These are phyloP conservation scores for Solanum virginianum DNA, from an alignment of 257 asterid genomes.

Conservation along the genomic window DNA sequence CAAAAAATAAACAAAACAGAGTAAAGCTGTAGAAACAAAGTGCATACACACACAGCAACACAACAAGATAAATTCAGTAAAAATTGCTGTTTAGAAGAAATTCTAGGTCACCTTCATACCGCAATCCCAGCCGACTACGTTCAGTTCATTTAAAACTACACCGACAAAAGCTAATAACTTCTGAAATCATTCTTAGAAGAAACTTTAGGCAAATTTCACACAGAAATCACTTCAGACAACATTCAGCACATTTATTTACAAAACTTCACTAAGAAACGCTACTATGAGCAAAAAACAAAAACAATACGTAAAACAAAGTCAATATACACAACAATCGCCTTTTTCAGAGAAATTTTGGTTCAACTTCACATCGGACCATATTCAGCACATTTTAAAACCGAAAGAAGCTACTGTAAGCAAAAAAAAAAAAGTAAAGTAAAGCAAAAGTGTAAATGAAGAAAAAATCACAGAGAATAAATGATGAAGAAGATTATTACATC, in stretches of 20 bases:
- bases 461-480: too few species aligned
- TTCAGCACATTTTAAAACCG: too few species aligned
- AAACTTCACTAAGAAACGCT: too few species aligned
- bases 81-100: too few species aligned
- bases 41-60: not conserved
- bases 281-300: too few species aligned
- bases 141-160: not conserved
- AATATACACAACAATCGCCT: too few species aligned
- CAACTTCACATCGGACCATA: too few species aligned
- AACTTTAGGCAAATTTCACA: constrained; percentile 2
- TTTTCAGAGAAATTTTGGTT: too few species aligned
- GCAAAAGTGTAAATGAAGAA: not conserved
- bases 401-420: too few species aligned
- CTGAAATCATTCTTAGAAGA: not conserved
- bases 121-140: not conserved
- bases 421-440: too few species aligned
- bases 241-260: too few species aligned
- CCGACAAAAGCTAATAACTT: not conserved
- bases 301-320: too few species aligned
- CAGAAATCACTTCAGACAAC: not conserved
- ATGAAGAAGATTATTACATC: not conserved
- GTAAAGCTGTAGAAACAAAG: not conserved
- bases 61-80: not conserved
- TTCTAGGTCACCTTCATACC: not conserved
- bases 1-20: not conserved